Evolutionary conservation across 495 filamentous ascomycete genomes (phyloP).

Genomic region (Collariella sp.): DNA sequence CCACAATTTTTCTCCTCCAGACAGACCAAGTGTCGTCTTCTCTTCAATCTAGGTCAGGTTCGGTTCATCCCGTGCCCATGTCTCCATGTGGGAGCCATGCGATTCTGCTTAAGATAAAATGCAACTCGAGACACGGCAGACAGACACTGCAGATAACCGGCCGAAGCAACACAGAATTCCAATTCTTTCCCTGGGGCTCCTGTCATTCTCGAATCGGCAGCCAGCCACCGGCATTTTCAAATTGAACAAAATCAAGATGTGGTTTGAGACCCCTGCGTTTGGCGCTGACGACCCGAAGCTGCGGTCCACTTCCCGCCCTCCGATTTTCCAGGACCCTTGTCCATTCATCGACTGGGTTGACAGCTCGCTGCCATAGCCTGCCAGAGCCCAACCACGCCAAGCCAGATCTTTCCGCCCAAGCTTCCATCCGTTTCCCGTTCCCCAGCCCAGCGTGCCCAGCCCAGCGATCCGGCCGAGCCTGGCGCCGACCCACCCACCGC

Average conservation of each 20-base stretch:
- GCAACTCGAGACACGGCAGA: not conserved
- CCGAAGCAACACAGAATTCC: not conserved
- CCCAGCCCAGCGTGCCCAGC: constrained; percentile 4
- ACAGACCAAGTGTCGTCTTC: too few relatives aligned
- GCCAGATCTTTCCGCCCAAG: constrained; percentile 16
- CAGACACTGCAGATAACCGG: not conserved
- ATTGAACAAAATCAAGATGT: not conserved
- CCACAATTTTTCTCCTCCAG: too few relatives aligned
- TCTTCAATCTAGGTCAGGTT: too few relatives aligned
- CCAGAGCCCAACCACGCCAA: constrained; percentile 11
- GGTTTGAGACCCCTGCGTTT: not conserved
- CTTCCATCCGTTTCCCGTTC: not conserved
- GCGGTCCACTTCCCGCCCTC: constrained; percentile 12
- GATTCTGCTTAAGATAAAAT: not conserved
- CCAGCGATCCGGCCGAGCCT: not conserved
- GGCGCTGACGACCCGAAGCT: not conserved
- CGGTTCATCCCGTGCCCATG: constrained; percentile 12
- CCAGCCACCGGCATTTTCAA: constrained; percentile 10
- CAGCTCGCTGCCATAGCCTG: not conserved
- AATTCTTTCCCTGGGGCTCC: not conserved
- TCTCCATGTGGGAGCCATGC: constrained; percentile 7
- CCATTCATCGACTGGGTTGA: not conserved
- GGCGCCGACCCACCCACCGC: not conserved
- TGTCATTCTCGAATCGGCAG: not conserved
- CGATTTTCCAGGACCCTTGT: constrained; percentile 5